Evolutionary conservation across 768 basidiomycete species (phyloP).

Genomic region (Tricholoma sp.): DNA sequence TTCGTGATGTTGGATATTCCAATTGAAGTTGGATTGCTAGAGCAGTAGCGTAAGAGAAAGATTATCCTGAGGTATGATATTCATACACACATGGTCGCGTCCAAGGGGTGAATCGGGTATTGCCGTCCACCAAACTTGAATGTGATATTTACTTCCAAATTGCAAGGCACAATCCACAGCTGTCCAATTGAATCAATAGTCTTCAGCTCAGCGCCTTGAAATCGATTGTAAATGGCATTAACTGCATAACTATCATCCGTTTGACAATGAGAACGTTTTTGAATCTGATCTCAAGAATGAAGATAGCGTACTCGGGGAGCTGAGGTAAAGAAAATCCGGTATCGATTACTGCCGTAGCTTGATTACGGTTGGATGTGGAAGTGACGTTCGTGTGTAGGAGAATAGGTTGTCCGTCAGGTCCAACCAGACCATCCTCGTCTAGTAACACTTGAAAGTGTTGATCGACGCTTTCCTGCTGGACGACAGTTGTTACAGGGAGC

Average conservation of each 20-base stretch:
- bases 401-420: slow-evolving; percentile 52
- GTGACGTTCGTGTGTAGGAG: slow-evolving; percentile 40
- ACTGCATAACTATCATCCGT: slow-evolving; percentile 37
- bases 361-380: slow-evolving; percentile 34
- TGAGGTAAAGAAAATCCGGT: slow-evolving; percentile 69
- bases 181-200: slow-evolving; percentile 35
- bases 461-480: slow-evolving; percentile 25
- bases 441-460: slow-evolving; percentile 67
- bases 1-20: slow-evolving; percentile 27
- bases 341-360: slow-evolving; percentile 60
- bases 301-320: slow-evolving; percentile 39
- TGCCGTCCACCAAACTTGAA: slow-evolving; percentile 53
- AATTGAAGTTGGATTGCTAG: slow-evolving; percentile 26
- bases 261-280: neutral
- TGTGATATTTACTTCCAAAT: slow-evolving; percentile 57
- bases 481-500: slow-evolving; percentile 40
- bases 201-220: slow-evolving; percentile 47
- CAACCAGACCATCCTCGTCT: slow-evolving; percentile 58
- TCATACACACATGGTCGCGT: slow-evolving; percentile 47
- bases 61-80: neutral
- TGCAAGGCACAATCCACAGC: slow-evolving; percentile 62
- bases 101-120: slow-evolving; percentile 65
- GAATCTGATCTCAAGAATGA: slow-evolving; percentile 2
- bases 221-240: slow-evolving; percentile 53
- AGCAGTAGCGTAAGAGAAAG: neutral